A percentile compares a stretch with the other conserved stretches of the same genome.
Conservation (phyloP, 164 flowering plant species). For the Platanus orientalis region DNA sequence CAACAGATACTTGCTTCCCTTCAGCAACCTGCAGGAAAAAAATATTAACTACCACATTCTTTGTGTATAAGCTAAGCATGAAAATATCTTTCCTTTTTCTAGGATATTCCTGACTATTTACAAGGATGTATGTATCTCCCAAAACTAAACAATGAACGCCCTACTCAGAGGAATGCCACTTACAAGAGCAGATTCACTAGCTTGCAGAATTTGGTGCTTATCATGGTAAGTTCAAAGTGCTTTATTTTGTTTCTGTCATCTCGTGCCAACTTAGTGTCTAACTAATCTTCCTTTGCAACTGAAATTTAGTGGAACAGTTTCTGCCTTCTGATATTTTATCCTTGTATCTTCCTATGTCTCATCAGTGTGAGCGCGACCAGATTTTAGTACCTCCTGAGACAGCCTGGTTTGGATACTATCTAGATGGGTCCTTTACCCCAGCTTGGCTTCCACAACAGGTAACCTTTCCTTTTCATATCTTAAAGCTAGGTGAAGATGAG, state of each 20-base stretch:
- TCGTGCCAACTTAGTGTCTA: not conserved
- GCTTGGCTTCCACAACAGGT: slow-evolving; percentile 70
- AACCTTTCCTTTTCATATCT: slow-evolving; percentile 4
- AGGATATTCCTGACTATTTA: slow-evolving; percentile 65
- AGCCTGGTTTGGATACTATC: slow-evolving; percentile 95
- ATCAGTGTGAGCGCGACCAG: slow-evolving; percentile 80
- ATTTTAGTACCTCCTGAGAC: slow-evolving; percentile 90
- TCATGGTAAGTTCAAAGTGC: slow-evolving; percentile 57
- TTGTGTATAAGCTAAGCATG: not conserved
- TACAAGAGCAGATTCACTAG: slow-evolving; percentile 78
- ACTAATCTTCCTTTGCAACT: not conserved
- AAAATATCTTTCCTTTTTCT: slow-evolving; percentile 6
- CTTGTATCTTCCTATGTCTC: not conserved
- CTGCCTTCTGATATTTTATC: not conserved
- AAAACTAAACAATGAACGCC: slow-evolving; percentile 83
- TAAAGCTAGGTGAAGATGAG: not conserved
- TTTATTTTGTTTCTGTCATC: not conserved
- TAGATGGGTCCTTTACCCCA: slow-evolving; percentile 71
- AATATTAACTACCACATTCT: not conserved
- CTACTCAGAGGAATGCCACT: slow-evolving; percentile 58
- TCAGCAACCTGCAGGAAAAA: not conserved
- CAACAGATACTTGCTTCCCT: not conserved
- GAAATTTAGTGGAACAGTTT: not conserved
- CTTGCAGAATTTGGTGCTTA: slow-evolving; percentile 77
- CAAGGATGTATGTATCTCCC: slow-evolving; percentile 80